Conservation (phyloP, 805 yeast species). For the Wickerhamomyces subpelliculosus region DNA sequence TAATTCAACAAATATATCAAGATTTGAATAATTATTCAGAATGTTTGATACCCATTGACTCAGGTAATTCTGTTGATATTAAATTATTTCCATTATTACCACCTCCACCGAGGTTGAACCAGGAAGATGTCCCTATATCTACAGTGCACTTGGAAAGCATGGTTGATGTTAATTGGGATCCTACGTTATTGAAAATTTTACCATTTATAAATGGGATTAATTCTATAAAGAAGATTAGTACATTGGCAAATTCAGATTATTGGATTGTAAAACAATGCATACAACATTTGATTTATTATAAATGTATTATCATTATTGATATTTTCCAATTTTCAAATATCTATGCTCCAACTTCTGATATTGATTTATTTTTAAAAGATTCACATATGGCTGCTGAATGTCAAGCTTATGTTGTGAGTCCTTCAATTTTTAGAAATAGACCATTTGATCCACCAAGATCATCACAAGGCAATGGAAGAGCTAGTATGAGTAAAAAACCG, state of each 20-base stretch:
- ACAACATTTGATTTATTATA: conserved; percentile 85
- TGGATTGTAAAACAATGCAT: conserved; percentile 77
- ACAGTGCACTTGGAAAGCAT: conserved; percentile 66
- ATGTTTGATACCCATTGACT: conserved; percentile 89
- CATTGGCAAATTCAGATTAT: conserved; percentile 75
- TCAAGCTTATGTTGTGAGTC: conserved; percentile 65
- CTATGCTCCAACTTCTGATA: conserved; percentile 81
- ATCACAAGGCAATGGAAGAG: not conserved
- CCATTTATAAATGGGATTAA: conserved; percentile 88
- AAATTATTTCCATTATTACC: conserved; percentile 87
- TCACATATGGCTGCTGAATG: conserved; percentile 71
- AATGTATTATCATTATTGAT: conserved; percentile 76
- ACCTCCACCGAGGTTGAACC: conserved; percentile 66
- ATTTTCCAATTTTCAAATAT: conserved; percentile 84
- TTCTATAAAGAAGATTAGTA: conserved; percentile 69
- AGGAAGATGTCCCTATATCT: conserved; percentile 89
- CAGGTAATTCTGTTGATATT: conserved; percentile 84
- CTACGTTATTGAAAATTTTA: conserved; percentile 82
- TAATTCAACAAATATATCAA: conserved; percentile 86
- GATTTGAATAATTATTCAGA: conserved; percentile 94
- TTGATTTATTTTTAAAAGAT: conserved; percentile 61
- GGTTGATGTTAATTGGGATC: conserved; percentile 94
- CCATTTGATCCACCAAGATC: conserved; percentile 20
- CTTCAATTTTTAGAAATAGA: conserved; percentile 27
- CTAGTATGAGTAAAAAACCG: conserved; percentile 1